Evolutionary conservation across 2,329 filamentous ascomycete genomes (phyloP), one percentile per base, ranked within the genome.

Genomic region (Fusarium goolgardi): DNA sequence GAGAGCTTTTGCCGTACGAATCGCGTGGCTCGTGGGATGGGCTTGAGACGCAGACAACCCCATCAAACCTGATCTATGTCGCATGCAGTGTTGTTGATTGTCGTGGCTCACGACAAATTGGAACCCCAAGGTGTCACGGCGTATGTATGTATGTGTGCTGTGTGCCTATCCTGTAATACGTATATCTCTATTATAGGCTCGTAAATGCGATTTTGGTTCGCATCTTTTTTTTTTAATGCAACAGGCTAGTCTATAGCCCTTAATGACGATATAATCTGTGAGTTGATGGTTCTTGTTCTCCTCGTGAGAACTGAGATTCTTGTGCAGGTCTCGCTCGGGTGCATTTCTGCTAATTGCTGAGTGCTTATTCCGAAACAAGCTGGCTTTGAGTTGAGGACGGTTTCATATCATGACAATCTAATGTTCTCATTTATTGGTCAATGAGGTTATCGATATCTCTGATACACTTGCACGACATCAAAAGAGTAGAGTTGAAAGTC

Each of bases 1-100:
- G 41, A 35, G 63, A 37, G 45, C 37, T 52, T 69, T 66, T 62
- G 43, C 66, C 65, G 58, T 67, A 35, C 58, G 49, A 67, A 67
- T 67, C 40, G 58, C 45, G 45, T 63, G 58, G 44, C 41, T 50
- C 37, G 31, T 18, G 18, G 11, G 39, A 32, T 55, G 37, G n/a
- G 20, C 32, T 50, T 27, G 47, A 29, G 49, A 50, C 46, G 51
- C 25, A 49, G 41, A 47, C 47, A 47, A 62, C 60, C 21, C 37
- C 56, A 57, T 64, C 52, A 35, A 55, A 21, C 25, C 40, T 37
- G 47, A 50, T 50, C 18, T 50, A 50, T 39, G 47, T 50, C 23
- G 47, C 11, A 50, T 50, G 21, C 21, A 58, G 32, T 34, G 39
- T 46, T 32, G 16, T 49, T 39, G 31, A 39, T 63, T 40, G 39